Conservation (phyloP, 331 rosid species). For the Quercus lobata region DNA sequence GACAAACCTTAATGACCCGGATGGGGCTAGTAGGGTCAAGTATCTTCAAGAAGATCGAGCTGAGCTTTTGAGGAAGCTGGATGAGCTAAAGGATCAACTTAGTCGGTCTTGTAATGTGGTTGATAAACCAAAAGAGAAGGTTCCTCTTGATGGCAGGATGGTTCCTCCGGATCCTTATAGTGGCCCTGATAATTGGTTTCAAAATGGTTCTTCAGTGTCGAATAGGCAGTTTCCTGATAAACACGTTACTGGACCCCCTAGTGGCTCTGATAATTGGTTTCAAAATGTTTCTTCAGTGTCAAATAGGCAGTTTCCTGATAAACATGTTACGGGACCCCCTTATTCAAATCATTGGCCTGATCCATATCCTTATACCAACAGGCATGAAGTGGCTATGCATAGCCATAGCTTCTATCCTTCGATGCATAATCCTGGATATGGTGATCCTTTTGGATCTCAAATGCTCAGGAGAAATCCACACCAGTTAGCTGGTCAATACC, state of each 20-base stretch:
- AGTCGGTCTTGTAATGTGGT: conserved; percentile 62
- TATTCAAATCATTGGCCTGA: conserved; percentile 48
- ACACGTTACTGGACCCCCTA: conserved; percentile 50
- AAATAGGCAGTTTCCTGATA: conserved; percentile 51
- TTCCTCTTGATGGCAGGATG: conserved; percentile 35
- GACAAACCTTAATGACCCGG: conserved; percentile 41
- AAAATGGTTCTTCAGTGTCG: conserved; percentile 43
- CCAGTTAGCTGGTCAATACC: conserved; percentile 45
- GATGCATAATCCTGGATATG: conserved; percentile 58
- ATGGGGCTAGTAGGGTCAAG: conserved; percentile 48
- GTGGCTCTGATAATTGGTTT: conserved; percentile 46
- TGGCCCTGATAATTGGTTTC: conserved; percentile 45
- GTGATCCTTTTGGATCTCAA: conserved; percentile 60
- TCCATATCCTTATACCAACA: conserved; percentile 51
- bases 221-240: conserved; percentile 54
- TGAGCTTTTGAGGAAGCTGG: conserved; percentile 85
- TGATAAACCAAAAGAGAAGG: conserved; percentile 55
- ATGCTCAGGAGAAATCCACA: conserved; percentile 47
- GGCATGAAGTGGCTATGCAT: conserved; percentile 46
- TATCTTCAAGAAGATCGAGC: conserved; percentile 83
- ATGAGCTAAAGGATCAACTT: conserved; percentile 78
- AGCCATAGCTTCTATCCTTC: conserved; percentile 46
- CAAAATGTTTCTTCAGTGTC: conserved; percentile 44
- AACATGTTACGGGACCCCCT: conserved; percentile 50
- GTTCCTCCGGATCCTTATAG: conserved; percentile 58